Evolutionary conservation across 306 rosid species (phyloP).

Genomic region (Pterocarpus santalinus): DNA sequence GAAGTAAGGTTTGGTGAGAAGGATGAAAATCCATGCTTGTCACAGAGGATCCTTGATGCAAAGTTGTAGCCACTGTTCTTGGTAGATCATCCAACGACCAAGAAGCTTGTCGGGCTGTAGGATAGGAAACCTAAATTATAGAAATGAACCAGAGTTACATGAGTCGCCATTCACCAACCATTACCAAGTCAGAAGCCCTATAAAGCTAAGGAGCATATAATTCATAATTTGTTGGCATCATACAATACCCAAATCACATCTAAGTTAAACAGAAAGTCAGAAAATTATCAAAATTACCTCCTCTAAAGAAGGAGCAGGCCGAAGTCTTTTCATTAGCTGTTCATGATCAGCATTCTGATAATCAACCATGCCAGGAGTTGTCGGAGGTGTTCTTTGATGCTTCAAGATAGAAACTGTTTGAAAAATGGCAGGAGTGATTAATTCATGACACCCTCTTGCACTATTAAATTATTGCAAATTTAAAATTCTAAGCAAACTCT

Average conservation of each 20-base stretch:
- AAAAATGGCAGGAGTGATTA: conserved; percentile 23
- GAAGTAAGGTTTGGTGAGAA: conserved; percentile 73
- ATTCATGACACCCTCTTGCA: conserved; percentile 34
- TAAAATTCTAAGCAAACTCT: conserved; percentile 28
- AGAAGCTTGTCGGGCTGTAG: conserved; percentile 69
- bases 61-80: conserved; percentile 71
- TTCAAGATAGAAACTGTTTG: conserved; percentile 77
- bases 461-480: conserved; percentile 31
- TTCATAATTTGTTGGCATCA: neutral
- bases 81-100: conserved; percentile 87
- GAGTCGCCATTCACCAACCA: conserved; percentile 41
- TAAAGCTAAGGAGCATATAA: conserved; percentile 3
- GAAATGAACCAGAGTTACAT: conserved; percentile 37
- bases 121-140: conserved; percentile 71
- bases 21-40: conserved; percentile 99
- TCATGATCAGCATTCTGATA: conserved; percentile 80
- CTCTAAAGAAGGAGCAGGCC: conserved; percentile 69
- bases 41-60: conserved; percentile 83
- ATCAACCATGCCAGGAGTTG: conserved; percentile 74
- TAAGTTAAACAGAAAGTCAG: conserved; percentile 25
- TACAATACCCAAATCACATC: conserved; percentile 36
- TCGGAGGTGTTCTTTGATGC: conserved; percentile 77
- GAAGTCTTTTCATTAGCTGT: conserved; percentile 73
- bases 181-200: conserved; percentile 9
- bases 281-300: conserved; percentile 66